phyloP scores from a whole-genome alignment of 2,329 filamentous ascomycete species.

The Keithomyces neogunnii region DNA sequence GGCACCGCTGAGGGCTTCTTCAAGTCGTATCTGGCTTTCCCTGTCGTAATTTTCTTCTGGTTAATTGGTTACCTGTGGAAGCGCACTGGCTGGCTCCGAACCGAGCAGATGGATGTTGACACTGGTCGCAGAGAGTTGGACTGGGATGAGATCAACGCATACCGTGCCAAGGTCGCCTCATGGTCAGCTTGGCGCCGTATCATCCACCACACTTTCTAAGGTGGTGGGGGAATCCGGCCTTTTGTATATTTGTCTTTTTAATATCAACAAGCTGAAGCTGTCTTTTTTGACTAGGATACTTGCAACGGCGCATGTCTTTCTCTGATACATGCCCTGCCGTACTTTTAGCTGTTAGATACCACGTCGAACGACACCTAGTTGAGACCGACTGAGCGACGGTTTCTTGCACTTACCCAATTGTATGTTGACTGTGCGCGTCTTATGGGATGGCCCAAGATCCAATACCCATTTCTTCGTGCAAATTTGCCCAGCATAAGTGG shows the following conservation, averaged over 20 bases:
- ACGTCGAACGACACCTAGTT: conserved; percentile 3
- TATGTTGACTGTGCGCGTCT: not conserved
- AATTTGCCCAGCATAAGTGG: not conserved
- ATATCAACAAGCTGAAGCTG: not conserved
- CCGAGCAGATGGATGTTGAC: conserved; percentile 58
- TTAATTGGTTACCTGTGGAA: conserved; percentile 56
- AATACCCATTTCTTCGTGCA: too few species aligned
- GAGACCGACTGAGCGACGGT: not conserved
- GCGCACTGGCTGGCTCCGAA: conserved; percentile 48
- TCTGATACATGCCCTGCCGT: conserved; percentile 7
- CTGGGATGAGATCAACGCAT: conserved; percentile 53
- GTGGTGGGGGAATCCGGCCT: not conserved
- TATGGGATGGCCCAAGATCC: not conserved
- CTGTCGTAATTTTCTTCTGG: conserved; percentile 50
- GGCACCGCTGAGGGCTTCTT: conserved; percentile 43
- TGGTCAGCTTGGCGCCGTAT: conserved; percentile 43
- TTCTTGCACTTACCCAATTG: not conserved
- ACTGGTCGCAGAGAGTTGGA: conserved; percentile 57
- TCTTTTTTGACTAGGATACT: too few species aligned
- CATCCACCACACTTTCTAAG: conserved; percentile 29
- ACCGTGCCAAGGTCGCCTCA: conserved; percentile 39
- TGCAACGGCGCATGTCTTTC: not conserved
- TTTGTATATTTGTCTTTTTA: not conserved
- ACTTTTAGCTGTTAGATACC: conserved; percentile 16
- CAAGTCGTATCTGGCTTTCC: conserved; percentile 43